Base-by-base conservation (phyloP, 164 flowering plant genomes). In the Stephania japonica region DNA sequence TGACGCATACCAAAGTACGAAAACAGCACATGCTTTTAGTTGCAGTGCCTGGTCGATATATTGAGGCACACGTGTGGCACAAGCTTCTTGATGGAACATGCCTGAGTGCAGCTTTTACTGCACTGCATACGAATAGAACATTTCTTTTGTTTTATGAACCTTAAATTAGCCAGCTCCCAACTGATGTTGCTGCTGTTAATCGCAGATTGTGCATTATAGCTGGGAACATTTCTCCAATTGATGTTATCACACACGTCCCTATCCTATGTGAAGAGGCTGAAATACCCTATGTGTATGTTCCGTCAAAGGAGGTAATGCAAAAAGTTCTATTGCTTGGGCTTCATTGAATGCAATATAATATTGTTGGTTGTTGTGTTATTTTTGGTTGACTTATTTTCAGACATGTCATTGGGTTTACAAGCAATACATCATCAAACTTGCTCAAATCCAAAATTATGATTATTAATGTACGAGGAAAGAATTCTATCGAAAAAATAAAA, bases 171-270 rank as follows among this genome's bases (percentile, higher is more conserved):
- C 38, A 68, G 42, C 19, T 43, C 6, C 61, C 19, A 41, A 59
- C 26, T 71, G 16, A 32, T 56, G 38, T 23, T 19, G 6, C 24
- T 43, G 61, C 0, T 11, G 68, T 77, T 42, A 70, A 9, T 43
- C 80, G 90, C 92, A 94, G 97, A 72, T 71, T 94, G 44, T 94
- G 98, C 77, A 87, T 94, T 63, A 90, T 93, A 26, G 97, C 98
- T 42, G 98, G 98, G 64, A 92, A 94, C 83, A 92, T 94, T 67
- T 89, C 95, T 32, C 97, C 97, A 19, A 94, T 92, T 72, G 98
- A 94, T 75, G 97, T 94, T 32, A 94, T 94, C 73, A 92, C 98
- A 69, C 98, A 91, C 81, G 86, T 93, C 68, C 98, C 98, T 66
- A 79, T 93, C 72, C 77, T 94, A 76, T 94, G 97, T 72, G 98